A percentile compares a stretch with the other conserved stretches of the same genome.
Conservation (phyloP, 331 rosid genomes). For the Malus hybrid region DNA sequence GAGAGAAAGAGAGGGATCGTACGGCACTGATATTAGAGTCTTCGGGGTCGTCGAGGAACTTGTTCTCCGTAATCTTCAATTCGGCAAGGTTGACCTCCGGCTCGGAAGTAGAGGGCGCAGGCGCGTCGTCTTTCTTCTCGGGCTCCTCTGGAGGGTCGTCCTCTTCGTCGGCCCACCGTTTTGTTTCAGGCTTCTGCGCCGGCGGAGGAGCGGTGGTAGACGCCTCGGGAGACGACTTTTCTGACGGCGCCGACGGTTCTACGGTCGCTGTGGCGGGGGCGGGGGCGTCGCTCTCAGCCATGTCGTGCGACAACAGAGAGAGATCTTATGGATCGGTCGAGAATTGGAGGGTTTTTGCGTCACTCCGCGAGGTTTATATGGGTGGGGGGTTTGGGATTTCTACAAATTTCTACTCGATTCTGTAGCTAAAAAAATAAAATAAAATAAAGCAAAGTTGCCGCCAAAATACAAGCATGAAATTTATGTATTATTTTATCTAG, state of each 20-base stretch:
- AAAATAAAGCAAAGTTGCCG: too few relatives aligned
- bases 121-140: neutral
- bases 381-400: too few relatives aligned
- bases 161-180: conserved; percentile 60
- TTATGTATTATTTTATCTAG: too few relatives aligned
- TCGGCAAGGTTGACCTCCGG: conserved; percentile 26
- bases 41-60: conserved; percentile 61
- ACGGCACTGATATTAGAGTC: conserved; percentile 73
- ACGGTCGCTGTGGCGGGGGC: neutral
- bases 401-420: too few relatives aligned
- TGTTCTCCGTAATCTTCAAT: conserved; percentile 40
- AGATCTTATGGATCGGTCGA: neutral
- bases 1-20: conserved; percentile 1
- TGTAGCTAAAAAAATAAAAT: too few relatives aligned
- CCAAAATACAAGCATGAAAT: too few relatives aligned
- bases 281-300: conserved; percentile 10
- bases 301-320: neutral
- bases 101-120: conserved; percentile 5
- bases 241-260: neutral
- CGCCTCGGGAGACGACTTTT: neutral
- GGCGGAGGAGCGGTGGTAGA: conserved; percentile 3
- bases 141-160: conserved; percentile 15
- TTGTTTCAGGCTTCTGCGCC: conserved; percentile 4
- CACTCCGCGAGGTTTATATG: neutral
- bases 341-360: neutral